Conservation (phyloP, 1,284 basidiomycete species). For the Ustilago sp. region DNA sequence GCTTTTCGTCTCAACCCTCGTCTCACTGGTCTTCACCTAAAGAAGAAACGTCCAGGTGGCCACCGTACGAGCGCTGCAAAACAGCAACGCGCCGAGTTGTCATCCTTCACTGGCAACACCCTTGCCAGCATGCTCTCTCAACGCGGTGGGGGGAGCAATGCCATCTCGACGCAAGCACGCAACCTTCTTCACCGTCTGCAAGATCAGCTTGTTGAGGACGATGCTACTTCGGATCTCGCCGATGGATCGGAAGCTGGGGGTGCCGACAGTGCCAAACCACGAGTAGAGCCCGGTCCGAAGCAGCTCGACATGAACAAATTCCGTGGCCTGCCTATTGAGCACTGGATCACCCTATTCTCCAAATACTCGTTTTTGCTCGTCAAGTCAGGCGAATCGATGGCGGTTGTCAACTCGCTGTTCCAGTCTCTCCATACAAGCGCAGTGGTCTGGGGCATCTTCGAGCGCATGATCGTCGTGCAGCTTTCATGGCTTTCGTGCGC, state of each 20-base stretch:
- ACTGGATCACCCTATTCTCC: constrained; percentile 82
- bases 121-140: constrained; percentile 29
- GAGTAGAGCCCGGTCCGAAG: constrained; percentile 53
- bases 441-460: constrained; percentile 56
- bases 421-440: constrained; percentile 77
- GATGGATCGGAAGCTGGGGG: constrained; percentile 69
- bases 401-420: constrained; percentile 76
- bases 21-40: constrained; percentile 30
- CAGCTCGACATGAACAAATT: constrained; percentile 72
- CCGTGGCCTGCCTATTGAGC: constrained; percentile 83
- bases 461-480: constrained; percentile 54
- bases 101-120: background rate
- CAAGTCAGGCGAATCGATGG: constrained; percentile 74
- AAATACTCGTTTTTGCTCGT: constrained; percentile 88
- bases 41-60: constrained; percentile 23
- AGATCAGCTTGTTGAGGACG: constrained; percentile 76
- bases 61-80: constrained; percentile 11
- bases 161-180: constrained; percentile 77
- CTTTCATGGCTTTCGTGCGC: constrained; percentile 62
- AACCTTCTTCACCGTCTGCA: constrained; percentile 81
- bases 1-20: constrained; percentile 81
- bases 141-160: constrained; percentile 33
- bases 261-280: constrained; percentile 69
- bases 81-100: constrained; percentile 9
- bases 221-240: constrained; percentile 60